Conservation (phyloP, 2,329 filamentous ascomycete genomes). For the Claviceps sp. region DNA sequence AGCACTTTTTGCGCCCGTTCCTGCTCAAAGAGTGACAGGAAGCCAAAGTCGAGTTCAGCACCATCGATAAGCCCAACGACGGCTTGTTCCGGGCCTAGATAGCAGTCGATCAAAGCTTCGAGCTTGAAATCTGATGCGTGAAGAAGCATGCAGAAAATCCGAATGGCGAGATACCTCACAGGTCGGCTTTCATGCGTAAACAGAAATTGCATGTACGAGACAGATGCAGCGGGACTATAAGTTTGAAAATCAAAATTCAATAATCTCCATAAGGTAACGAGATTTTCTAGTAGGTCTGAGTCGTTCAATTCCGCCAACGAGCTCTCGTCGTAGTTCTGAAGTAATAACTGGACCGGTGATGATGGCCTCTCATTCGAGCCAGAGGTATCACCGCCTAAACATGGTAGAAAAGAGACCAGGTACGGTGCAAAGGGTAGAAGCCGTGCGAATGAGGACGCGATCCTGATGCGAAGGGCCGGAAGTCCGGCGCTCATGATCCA, state of each 20-base stretch:
- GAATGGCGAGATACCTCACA: conserved; percentile 69
- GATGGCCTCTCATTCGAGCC: conserved; percentile 6
- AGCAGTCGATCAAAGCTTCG: conserved; percentile 53
- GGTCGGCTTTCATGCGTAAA: conserved; percentile 46
- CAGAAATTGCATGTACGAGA: conserved; percentile 53
- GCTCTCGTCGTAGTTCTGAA: conserved; percentile 16
- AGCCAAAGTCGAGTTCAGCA: conserved; percentile 61
- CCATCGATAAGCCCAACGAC: conserved; percentile 66
- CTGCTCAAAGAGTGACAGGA: conserved; percentile 48
- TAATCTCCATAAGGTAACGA: conserved; percentile 55
- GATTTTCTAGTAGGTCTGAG: conserved; percentile 14
- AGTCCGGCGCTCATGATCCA: conserved; percentile 47
- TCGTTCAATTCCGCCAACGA: conserved; percentile 12
- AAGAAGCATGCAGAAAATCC: conserved; percentile 67
- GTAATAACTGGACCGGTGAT: conserved; percentile 17
- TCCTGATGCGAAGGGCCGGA: conserved; percentile 23
- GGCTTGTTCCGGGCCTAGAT: conserved; percentile 47
- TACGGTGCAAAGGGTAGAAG: conserved; percentile 73
- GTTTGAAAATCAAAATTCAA: conserved; percentile 59
- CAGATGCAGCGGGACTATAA: conserved; percentile 52
- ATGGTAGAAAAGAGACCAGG: conserved; percentile 58
- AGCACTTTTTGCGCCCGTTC: conserved; percentile 34
- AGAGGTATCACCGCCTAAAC: conserved; percentile 11
- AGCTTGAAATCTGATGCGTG: conserved; percentile 67
- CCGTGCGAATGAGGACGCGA: conserved; percentile 63